These are phyloP conservation scores for Fusarium lateritium DNA, from an alignment of 2,329 filamentous ascomycete species.

Conservation along the genomic window DNA sequence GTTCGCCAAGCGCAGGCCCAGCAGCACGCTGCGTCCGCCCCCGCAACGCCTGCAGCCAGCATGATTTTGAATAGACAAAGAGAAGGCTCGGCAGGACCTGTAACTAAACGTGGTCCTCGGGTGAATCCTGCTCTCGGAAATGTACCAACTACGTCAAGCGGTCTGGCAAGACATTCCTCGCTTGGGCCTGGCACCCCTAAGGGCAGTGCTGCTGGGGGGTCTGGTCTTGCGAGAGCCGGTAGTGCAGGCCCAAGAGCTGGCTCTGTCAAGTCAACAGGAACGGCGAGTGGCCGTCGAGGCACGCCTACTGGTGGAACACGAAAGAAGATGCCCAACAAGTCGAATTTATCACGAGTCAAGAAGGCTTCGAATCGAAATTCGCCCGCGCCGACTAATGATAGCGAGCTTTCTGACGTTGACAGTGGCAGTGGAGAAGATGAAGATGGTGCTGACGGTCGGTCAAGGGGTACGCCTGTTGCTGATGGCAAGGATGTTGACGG, in stretches of 20 bases:
- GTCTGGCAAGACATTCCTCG: conserved; percentile 73
- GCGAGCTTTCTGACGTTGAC: conserved; percentile 75
- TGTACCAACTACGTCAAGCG: conserved; percentile 67
- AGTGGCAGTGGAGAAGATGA: conserved; percentile 68
- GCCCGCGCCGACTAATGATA: conserved; percentile 74
- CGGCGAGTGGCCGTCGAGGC: conserved; percentile 62
- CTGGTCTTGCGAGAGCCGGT: conserved; percentile 64
- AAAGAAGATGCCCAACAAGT: conserved; percentile 70
- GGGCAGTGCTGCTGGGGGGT: conserved; percentile 49
- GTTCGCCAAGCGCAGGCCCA: conserved; percentile 66
- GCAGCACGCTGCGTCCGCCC: conserved; percentile 69
- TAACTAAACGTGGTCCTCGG: conserved; percentile 68
- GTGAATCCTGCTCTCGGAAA: conserved; percentile 63
- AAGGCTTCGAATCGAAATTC: conserved; percentile 71
- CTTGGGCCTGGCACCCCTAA: conserved; percentile 75
- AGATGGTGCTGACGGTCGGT: conserved; percentile 55
- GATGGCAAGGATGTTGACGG: conserved; percentile 60
- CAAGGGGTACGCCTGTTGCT: conserved; percentile 51
- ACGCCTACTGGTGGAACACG: conserved; percentile 61
- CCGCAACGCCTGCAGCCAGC: conserved; percentile 72
- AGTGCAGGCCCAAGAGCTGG: conserved; percentile 72
- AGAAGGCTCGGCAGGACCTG: conserved; percentile 73
- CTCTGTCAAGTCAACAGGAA: conserved; percentile 61
- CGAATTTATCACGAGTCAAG: conserved; percentile 74
- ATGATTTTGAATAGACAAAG: conserved; percentile 71